These are phyloP conservation scores for Backusella australiensis DNA, from an alignment of 192 early-diverging fungal genomes.

Conservation along the genomic window DNA sequence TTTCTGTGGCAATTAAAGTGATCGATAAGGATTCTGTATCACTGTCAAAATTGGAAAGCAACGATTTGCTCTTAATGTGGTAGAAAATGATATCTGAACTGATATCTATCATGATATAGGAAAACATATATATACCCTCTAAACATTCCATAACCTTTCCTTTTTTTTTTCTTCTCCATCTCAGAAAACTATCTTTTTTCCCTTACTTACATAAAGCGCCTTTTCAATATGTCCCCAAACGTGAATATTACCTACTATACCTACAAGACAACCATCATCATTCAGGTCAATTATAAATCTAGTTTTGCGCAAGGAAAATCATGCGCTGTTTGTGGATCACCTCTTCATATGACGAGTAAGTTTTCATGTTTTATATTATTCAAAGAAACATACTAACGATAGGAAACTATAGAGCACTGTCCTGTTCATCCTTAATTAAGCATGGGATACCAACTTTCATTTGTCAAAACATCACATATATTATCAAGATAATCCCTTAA, in stretches of 20 bases:
- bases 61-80: neutral
- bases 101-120: neutral
- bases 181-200: neutral
- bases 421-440: slow-evolving; percentile 25
- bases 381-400: neutral
- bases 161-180: neutral
- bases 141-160: neutral
- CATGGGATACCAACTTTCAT: neutral
- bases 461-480: neutral
- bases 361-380: neutral
- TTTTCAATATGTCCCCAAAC: neutral
- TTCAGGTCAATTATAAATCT: neutral
- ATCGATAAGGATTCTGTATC: slow-evolving; percentile 2
- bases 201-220: neutral
- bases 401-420: slow-evolving; percentile 25
- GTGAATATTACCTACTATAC: neutral
- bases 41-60: neutral
- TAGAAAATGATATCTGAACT: neutral
- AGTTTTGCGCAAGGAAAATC: neutral
- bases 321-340: slow-evolving; percentile 34
- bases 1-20: neutral
- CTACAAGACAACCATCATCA: neutral
- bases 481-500: neutral
- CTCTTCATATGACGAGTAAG: slow-evolving; percentile 38
- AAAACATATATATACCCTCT: neutral